Evolutionary conservation across 2,329 filamentous ascomycete genomes (phyloP).

Genomic region (Pseudogymnoascus sp.): DNA sequence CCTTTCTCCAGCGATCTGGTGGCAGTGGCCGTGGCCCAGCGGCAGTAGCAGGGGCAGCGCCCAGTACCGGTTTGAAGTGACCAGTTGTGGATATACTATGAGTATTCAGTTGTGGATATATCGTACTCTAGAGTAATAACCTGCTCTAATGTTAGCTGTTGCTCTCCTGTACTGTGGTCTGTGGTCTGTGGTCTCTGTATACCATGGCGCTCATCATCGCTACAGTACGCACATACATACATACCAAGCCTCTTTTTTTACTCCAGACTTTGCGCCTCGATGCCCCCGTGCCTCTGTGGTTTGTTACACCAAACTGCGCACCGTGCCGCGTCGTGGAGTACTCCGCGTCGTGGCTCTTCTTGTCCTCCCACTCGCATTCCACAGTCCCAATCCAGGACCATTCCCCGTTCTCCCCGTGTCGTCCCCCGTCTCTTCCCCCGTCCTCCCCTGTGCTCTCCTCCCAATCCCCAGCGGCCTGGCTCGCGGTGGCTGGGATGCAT

Average conservation of each 20-base stretch:
- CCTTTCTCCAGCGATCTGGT: neutral
- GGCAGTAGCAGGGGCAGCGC: too few species aligned
- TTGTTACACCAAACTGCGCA: neutral
- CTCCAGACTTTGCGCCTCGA: neutral
- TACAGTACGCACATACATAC: neutral
- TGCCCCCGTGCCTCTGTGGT: neutral
- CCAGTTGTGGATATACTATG: constrained; percentile 8
- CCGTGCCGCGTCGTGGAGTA: neutral
- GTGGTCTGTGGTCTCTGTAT: constrained; percentile 1
- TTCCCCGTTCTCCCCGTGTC: neutral
- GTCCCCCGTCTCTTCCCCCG: neutral
- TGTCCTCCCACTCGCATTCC: neutral
- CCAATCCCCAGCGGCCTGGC: neutral
- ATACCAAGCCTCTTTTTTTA: neutral
- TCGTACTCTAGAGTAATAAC: too few species aligned
- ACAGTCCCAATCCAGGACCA: neutral
- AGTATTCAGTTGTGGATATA: neutral
- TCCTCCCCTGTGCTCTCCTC: neutral
- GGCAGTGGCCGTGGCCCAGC: neutral
- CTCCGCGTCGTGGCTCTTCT: neutral
- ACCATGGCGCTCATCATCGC: constrained; percentile 3
- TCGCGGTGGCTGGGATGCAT: constrained; percentile 9
- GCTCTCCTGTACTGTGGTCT: neutral
- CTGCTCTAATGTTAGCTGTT: constrained; percentile 6
- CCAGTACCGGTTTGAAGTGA: neutral